Evolutionary conservation across 179 eudicot genomes (phyloP).

Genomic region (Patellifolia procumbens): DNA sequence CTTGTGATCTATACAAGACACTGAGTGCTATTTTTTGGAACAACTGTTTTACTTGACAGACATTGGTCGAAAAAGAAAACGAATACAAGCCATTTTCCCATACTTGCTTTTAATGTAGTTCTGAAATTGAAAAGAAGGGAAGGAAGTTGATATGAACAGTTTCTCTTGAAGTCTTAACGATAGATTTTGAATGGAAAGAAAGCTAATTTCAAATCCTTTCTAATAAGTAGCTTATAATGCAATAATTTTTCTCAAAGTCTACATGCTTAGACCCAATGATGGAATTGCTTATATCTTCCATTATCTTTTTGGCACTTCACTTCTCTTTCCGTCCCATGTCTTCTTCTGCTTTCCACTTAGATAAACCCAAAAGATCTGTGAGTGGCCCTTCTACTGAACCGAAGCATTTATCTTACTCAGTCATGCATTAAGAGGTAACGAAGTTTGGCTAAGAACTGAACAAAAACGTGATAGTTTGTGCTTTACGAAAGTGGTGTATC

Average conservation of each 20-base stretch:
- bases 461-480: background rate
- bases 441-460: background rate
- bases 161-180: background rate
- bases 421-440: background rate
- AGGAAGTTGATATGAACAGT: background rate
- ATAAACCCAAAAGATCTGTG: background rate
- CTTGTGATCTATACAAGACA: background rate
- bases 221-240: background rate
- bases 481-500: background rate
- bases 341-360: background rate
- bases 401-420: background rate
- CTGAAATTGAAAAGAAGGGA: background rate
- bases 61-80: background rate
- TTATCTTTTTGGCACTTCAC: background rate
- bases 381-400: background rate
- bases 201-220: background rate
- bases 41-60: background rate
- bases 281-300: background rate
- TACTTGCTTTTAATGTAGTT: background rate
- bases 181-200: background rate
- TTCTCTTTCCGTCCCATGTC: background rate
- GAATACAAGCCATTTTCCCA: background rate
- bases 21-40: background rate
- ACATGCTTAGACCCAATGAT: background rate
- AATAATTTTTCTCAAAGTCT: background rate